These are phyloP conservation scores for Castanea mollissima DNA, from an alignment of 306 rosid genomes.

Conservation along the genomic window DNA sequence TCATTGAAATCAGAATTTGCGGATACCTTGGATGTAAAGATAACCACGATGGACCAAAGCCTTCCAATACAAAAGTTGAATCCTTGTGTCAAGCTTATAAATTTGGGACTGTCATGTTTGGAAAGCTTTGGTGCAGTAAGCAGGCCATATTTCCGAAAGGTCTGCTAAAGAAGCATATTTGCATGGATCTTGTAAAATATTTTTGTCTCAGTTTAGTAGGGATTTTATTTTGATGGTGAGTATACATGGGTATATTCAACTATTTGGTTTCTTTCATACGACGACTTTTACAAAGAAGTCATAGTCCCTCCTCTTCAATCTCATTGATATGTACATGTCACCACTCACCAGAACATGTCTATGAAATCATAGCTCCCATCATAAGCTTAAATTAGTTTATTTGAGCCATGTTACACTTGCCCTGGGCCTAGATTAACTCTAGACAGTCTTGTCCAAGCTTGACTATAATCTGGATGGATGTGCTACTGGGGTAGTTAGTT, in stretches of 20 bases:
- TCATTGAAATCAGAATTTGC: slow-evolving; percentile 17
- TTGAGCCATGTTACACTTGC: not conserved
- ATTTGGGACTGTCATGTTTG: slow-evolving; percentile 54
- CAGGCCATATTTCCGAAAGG: slow-evolving; percentile 82
- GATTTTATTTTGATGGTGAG: not conserved
- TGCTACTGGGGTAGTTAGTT: not conserved
- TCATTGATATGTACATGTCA: not conserved
- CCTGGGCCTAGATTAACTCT: not conserved
- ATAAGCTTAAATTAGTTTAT: not conserved
- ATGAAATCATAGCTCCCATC: not conserved
- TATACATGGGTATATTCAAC: not conserved
- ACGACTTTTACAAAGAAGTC: not conserved
- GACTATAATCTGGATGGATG: not conserved
- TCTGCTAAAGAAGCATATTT: slow-evolving; percentile 23
- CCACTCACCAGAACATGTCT: too few species aligned
- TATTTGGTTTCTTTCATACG: not conserved
- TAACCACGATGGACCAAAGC: slow-evolving; percentile 17
- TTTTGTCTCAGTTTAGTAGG: not conserved
- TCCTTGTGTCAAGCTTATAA: slow-evolving; percentile 49
- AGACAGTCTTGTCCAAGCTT: not conserved
- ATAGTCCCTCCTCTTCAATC: not conserved
- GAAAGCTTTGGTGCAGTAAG: slow-evolving; percentile 76
- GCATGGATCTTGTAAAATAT: slow-evolving; percentile 7
- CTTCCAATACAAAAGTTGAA: slow-evolving; percentile 25
- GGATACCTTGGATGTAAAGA: slow-evolving; percentile 9